Evolutionary conservation across 805 yeast species (phyloP).

Genomic region (Ogataea trehalophila): DNA sequence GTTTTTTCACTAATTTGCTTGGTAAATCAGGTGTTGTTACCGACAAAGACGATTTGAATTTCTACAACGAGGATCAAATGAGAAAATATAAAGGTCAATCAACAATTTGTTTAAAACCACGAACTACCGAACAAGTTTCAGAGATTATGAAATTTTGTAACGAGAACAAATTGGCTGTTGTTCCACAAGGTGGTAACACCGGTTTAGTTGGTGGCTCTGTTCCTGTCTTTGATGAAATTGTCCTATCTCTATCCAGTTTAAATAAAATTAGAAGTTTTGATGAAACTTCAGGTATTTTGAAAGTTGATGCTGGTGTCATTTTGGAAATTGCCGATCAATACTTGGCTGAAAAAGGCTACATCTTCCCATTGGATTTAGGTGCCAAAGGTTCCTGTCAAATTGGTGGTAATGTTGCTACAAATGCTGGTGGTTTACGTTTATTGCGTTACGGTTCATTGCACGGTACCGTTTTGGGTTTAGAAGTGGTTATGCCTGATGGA

Average conservation of each 20-base stretch:
- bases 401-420: slow-evolving; percentile 93
- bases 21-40: slow-evolving; percentile 46
- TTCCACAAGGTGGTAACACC: slow-evolving; percentile 97
- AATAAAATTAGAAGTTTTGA: slow-evolving; percentile 83
- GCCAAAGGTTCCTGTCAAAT: slow-evolving; percentile 96
- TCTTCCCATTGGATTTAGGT: slow-evolving; percentile 91
- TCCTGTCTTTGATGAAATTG: slow-evolving; percentile 88
- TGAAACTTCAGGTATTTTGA: slow-evolving; percentile 73
- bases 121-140: slow-evolving; percentile 71
- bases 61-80: slow-evolving; percentile 92
- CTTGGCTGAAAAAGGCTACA: slow-evolving; percentile 75
- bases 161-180: slow-evolving; percentile 71
- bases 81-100: slow-evolving; percentile 89
- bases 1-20: slow-evolving; percentile 55
- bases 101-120: slow-evolving; percentile 74
- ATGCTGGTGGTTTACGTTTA: slow-evolving; percentile 91
- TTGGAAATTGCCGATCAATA: slow-evolving; percentile 79
- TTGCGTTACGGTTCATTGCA: slow-evolving; percentile 88
- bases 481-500: slow-evolving; percentile 91
- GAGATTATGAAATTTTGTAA: slow-evolving; percentile 76
- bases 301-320: slow-evolving; percentile 87
- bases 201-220: slow-evolving; percentile 94
- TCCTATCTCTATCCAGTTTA: slow-evolving; percentile 63
- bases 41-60: slow-evolving; percentile 58
- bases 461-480: slow-evolving; percentile 86